Evolutionary conservation across 176 grass and related monocot genomes (phyloP), one percentile per base, ranked within the genome.

Genomic region (Canna indica): DNA sequence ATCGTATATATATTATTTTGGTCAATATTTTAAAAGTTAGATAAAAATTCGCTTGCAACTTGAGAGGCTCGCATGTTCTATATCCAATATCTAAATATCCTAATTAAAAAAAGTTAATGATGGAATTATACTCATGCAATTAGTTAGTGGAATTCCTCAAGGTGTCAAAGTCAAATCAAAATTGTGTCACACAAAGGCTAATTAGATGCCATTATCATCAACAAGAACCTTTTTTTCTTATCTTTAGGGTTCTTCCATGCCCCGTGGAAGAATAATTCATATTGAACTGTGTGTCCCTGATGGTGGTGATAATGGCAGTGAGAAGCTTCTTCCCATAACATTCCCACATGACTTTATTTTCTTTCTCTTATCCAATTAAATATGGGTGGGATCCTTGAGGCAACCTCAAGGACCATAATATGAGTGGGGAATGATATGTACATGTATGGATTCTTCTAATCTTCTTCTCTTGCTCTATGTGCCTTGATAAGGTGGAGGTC

Each of bases 241-340:
- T 31, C 59, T 33, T 18, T 32, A 31, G 15, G 20, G 15, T 65
- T 12, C 35, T 14, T 66, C 63, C 63, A 38, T 66, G 63, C 25
- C 63, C 35, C 17, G 20, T 66, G 63, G 63, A 66, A 66, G 63
- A 66, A 66, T 24, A 66, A 66, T 41, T 66, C 63, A 20, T 25
- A 12, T 39, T n/a, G 26, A 66, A 66, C 63, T 13, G 20, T 9
- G 17, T 41, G 10, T 66, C 35, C 34, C 18, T 24, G 56, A 11
- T 15, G 6, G 4, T 29, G 26, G 26, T 30, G 57, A n/a, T 31
- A 28, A 30, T 29, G 24, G 9, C 10, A 11, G 16, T 59, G 56
- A 1, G 25, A 59, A 28, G 1, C 25, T 8, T 25, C 13, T 11
- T 3, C 27, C 57, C 57, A 60, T 29, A 15, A 1, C 9, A 60